Evolutionary conservation across 352 stramenopile species (phyloP).

Genomic region (Phytopythium chamaehyphon): DNA sequence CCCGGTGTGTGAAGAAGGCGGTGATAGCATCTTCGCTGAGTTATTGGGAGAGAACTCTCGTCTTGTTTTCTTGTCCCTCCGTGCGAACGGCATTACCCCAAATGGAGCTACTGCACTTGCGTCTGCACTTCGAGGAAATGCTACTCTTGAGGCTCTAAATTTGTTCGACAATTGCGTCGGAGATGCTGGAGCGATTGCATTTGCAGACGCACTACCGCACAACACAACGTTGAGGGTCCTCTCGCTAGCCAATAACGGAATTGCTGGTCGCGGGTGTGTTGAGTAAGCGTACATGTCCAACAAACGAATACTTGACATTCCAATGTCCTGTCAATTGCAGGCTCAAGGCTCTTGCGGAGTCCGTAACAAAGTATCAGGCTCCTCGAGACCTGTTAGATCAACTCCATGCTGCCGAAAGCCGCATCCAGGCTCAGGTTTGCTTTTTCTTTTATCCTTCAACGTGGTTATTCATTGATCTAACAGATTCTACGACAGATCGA

Average conservation of each 20-base stretch:
- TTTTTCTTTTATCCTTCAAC: neutral
- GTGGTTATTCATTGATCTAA: neutral
- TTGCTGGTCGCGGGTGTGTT: conserved; percentile 43
- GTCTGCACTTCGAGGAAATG: conserved; percentile 31
- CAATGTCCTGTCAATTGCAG: conserved; percentile 9
- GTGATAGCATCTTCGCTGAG: conserved; percentile 25
- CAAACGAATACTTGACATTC: neutral
- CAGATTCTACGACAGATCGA: conserved; percentile 35
- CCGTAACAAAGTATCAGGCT: conserved; percentile 51
- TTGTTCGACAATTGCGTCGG: conserved; percentile 63
- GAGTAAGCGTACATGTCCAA: neutral
- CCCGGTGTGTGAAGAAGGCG: neutral
- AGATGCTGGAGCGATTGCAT: conserved; percentile 43
- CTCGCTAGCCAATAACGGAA: conserved; percentile 57
- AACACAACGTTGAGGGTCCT: conserved; percentile 57
- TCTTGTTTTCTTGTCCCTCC: conserved; percentile 58
- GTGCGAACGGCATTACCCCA: conserved; percentile 46
- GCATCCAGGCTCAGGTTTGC: conserved; percentile 56
- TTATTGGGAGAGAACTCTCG: conserved; percentile 31
- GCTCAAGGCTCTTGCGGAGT: conserved; percentile 26
- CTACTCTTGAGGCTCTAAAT: conserved; percentile 57
- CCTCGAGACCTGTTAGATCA: conserved; percentile 43
- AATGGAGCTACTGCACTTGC: conserved; percentile 37
- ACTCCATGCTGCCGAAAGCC: conserved; percentile 56
- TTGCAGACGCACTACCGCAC: conserved; percentile 54